These are phyloP conservation scores for Scytalidium sp. DNA, from an alignment of 2,329 filamentous ascomycete species.

Conservation along the genomic window DNA sequence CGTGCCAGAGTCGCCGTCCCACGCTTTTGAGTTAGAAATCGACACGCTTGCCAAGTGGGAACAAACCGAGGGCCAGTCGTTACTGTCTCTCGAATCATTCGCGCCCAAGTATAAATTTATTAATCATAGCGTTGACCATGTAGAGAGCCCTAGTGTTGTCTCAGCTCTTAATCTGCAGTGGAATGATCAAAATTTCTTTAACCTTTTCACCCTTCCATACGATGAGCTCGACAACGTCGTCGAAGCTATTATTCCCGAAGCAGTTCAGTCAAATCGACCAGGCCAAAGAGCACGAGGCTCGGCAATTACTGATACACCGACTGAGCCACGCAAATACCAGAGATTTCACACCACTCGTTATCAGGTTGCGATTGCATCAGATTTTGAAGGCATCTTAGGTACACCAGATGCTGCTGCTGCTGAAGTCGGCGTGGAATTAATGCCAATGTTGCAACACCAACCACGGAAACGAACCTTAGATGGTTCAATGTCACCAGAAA, in stretches of 20 bases:
- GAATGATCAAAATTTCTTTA: constrained; percentile 37
- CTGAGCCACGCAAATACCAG: background rate
- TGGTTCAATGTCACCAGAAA: constrained; percentile 33
- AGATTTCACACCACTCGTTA: constrained; percentile 15
- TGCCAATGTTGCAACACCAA: constrained; percentile 9
- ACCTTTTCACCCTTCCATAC: constrained; percentile 40
- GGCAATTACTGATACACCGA: background rate
- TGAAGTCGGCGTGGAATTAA: constrained; percentile 17
- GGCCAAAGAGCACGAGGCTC: background rate
- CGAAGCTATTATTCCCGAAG: constrained; percentile 1
- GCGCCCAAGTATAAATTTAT: constrained; percentile 38
- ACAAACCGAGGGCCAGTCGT: constrained; percentile 30
- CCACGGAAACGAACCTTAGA: constrained; percentile 24
- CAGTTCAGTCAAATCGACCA: background rate
- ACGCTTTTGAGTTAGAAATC: constrained; percentile 29
- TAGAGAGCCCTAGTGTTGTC: constrained; percentile 13
- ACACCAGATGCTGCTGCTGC: constrained; percentile 11
- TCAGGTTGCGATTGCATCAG: constrained; percentile 15
- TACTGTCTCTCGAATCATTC: constrained; percentile 31
- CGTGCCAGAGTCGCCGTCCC: constrained; percentile 6
- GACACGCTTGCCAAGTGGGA: constrained; percentile 46
- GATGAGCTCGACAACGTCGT: constrained; percentile 32
- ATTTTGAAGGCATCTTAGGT: constrained; percentile 21
- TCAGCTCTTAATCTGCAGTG: constrained; percentile 29
- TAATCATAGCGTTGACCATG: constrained; percentile 23